Evolutionary conservation across 768 basidiomycete genomes (phyloP).

Genomic region (Xerocomellus chrysenteron): DNA sequence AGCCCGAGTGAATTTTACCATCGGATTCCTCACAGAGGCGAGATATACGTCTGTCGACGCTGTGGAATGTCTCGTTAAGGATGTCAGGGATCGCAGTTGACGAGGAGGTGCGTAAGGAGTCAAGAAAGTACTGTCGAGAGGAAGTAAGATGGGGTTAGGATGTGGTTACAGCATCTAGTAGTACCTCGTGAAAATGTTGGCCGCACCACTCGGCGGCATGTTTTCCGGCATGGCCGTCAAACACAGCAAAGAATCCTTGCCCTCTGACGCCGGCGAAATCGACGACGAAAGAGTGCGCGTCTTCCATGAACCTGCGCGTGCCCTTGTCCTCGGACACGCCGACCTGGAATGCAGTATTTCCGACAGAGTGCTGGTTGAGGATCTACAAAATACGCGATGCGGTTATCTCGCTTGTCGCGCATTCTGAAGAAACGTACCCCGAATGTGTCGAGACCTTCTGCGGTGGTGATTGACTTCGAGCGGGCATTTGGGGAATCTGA

Average conservation of each 20-base stretch:
- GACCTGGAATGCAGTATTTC: constrained; percentile 61
- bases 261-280: constrained; percentile 90
- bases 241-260: constrained; percentile 97
- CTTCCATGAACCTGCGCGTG: constrained; percentile 92
- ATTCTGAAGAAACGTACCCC: constrained; percentile 53
- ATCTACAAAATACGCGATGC: constrained; percentile 19
- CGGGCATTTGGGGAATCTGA: constrained; percentile 73
- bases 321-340: constrained; percentile 84
- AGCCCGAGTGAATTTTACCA: constrained; percentile 94
- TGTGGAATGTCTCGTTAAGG: constrained; percentile 92
- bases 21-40: constrained; percentile 82
- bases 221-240: constrained; percentile 98
- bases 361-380: constrained; percentile 62
- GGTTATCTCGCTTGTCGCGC: not conserved
- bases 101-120: constrained; percentile 62
- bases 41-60: constrained; percentile 82
- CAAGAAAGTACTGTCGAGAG: constrained; percentile 55
- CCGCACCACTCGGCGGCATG: constrained; percentile 99
- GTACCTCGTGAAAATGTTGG: constrained; percentile 88
- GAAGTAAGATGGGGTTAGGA: constrained; percentile 9
- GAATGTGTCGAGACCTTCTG: constrained; percentile 68
- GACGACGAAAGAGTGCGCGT: constrained; percentile 93
- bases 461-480: constrained; percentile 78
- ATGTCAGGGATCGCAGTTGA: constrained; percentile 73
- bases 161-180: not conserved